phyloP scores from a whole-genome alignment of 176 grass and related monocot genomes.

The Dactylis glomerata region DNA sequence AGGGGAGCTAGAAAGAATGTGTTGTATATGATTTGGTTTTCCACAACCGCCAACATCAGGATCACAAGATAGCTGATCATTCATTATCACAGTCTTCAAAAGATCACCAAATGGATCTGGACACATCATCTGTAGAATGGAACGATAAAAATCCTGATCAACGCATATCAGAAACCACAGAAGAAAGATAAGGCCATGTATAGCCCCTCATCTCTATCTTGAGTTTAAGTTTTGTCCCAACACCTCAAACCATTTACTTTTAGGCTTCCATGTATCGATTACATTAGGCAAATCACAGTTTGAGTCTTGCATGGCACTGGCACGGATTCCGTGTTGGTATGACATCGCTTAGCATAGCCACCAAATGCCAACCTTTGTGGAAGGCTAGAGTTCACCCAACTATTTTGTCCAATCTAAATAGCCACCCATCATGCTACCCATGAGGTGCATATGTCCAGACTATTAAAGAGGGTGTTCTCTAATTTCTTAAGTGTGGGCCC shows the following conservation, averaged over 20 bases:
- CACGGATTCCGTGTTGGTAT: neutral
- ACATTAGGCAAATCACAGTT: neutral
- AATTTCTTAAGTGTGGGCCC: neutral
- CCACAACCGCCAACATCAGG: constrained; percentile 76
- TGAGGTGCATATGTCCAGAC: no score
- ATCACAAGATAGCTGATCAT: constrained; percentile 88
- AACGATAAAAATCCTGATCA: neutral
- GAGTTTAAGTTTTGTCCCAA: neutral
- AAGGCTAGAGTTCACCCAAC: neutral
- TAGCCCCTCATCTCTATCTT: neutral
- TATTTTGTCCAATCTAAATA: neutral
- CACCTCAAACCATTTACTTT: neutral
- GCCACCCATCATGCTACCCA: neutral
- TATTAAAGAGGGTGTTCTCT: neutral
- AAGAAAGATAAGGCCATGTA: neutral
- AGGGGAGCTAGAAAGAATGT: constrained; percentile 76
- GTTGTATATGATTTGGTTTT: constrained; percentile 77
- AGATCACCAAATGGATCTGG: constrained; percentile 80
- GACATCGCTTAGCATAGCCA: neutral
- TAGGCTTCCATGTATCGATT: neutral
- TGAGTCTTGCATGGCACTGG: neutral
- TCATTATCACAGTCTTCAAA: constrained; percentile 88
- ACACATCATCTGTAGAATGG: constrained; percentile 66
- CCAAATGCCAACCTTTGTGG: neutral
- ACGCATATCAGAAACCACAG: neutral